Base-by-base conservation (phyloP, 2,329 filamentous ascomycete species). In the Hypoxylon sp. region DNA sequence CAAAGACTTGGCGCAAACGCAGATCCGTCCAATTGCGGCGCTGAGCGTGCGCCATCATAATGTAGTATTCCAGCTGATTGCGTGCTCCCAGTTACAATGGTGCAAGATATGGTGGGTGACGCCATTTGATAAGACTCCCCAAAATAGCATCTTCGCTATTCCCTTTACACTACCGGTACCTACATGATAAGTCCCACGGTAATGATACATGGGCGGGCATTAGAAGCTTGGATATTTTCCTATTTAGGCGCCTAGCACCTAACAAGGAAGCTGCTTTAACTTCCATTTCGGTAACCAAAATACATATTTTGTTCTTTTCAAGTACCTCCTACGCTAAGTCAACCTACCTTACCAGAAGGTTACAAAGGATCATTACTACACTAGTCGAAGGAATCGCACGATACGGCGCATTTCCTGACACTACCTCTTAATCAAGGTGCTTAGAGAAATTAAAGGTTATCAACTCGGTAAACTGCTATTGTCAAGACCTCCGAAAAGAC, bases 81-180 rank as follows among this genome's bases (percentile, higher is more conserved):
- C 49, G 49, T 53, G 49, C 49, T 53, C 17, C 5, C 10, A 7
- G 25, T 27, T 30, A n/a, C 46, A 50, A 50, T 50, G 46, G 22
- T 25, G 22, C 46, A 50, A 50, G 22, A 53, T 53, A 53, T 17
- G 30, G 49, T 17, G 49, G 17, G 17, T 53, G n/a, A 35, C 49
- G 49, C 30, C 49, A 53, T 35, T 11, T 31, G 49, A 31, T 50
- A 50, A 25, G 46, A 50, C 46, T 7, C 46, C 49, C 30, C n/a
- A 53, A 53, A 53, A 53, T 35, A 35, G 49, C 49, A 53, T 35
- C 49, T 8, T 31, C 14, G 30, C n/a, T 31, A 53, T 31, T 53
- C 49, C 49, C 8, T 53, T 35, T 53, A 6, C 46, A 17, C 46
- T 14, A 50, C 25, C 46, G 17, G 40, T 20, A 22, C 7, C 40